A percentile compares a stretch with the other conserved stretches of the same genome.
These are phyloP conservation scores for Cronartium quercuum DNA, from an alignment of 1,284 basidiomycete species.

Conservation along the genomic window DNA sequence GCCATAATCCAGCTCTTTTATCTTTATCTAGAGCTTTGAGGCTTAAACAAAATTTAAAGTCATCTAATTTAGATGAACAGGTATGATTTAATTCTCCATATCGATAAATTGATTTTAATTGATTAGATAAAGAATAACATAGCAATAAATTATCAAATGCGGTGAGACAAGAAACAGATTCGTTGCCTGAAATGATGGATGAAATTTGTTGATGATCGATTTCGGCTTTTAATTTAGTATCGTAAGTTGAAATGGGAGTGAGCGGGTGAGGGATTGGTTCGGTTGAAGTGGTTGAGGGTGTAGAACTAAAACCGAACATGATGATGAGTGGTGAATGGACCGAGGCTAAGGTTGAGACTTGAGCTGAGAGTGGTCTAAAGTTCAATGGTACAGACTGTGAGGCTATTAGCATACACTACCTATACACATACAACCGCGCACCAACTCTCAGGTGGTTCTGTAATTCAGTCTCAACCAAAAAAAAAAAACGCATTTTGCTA, in stretches of 20 bases:
- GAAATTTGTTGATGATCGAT: conserved; percentile 12
- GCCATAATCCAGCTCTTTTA: conserved; percentile 3
- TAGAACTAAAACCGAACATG: not conserved
- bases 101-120: conserved; percentile 36
- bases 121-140: conserved; percentile 34
- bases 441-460: no score
- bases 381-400: no score
- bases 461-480: no score
- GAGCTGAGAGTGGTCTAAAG: no score
- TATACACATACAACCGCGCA: no score
- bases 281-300: not conserved
- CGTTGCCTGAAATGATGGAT: conserved; percentile 33
- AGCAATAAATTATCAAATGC: conserved; percentile 16
- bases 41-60: conserved; percentile 32
- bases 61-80: conserved; percentile 15
- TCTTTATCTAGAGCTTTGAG: conserved; percentile 14
- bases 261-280: not conserved
- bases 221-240: conserved; percentile 1
- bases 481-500: no score
- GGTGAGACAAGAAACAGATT: conserved; percentile 29
- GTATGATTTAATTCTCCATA: conserved; percentile 3
- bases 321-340: not conserved
- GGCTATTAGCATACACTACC: no score
- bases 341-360: not conserved
- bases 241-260: not conserved